Percentiles rank a stretch among this genome's conserved stretches.
Conservation (phyloP, 805 yeast species). For the Vanderwaltozyma polyspora region DNA sequence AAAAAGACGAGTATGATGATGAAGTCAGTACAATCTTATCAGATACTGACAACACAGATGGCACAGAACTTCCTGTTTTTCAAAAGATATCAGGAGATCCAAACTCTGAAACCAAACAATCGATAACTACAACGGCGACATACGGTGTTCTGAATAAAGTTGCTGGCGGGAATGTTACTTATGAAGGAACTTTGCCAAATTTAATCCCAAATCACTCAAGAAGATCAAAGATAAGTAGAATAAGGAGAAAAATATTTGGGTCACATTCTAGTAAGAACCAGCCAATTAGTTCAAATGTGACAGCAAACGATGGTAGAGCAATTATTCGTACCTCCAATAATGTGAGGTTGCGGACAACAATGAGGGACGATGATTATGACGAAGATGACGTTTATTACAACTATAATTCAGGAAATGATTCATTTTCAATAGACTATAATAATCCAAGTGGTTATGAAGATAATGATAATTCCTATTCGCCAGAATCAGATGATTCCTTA, state of each 20-base stretch:
- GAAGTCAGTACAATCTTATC: too few relatives aligned
- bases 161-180: constrained; percentile 6
- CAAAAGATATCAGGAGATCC: too few relatives aligned
- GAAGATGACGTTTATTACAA: neutral
- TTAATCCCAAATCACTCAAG: constrained; percentile 18
- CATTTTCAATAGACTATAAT: neutral
- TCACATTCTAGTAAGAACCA: neutral
- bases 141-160: neutral
- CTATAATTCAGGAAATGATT: neutral
- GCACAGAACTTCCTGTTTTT: too few relatives aligned
- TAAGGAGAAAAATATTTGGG: constrained; percentile 8
- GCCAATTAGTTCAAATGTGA: neutral
- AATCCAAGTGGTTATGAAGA: neutral
- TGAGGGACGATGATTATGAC: constrained; percentile 11
- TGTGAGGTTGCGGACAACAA: constrained; percentile 18
- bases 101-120: too few relatives aligned
- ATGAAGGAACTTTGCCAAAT: constrained; percentile 20
- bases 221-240: constrained; percentile 9
- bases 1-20: too few relatives aligned
- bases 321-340: constrained; percentile 1
- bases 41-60: too few relatives aligned
- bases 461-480: neutral
- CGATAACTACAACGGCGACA: neutral
- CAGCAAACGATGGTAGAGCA: constrained; percentile 3
- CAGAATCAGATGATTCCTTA: neutral